Conservation (phyloP, 2,329 filamentous ascomycete species). For the Colletotrichum sp. region DNA sequence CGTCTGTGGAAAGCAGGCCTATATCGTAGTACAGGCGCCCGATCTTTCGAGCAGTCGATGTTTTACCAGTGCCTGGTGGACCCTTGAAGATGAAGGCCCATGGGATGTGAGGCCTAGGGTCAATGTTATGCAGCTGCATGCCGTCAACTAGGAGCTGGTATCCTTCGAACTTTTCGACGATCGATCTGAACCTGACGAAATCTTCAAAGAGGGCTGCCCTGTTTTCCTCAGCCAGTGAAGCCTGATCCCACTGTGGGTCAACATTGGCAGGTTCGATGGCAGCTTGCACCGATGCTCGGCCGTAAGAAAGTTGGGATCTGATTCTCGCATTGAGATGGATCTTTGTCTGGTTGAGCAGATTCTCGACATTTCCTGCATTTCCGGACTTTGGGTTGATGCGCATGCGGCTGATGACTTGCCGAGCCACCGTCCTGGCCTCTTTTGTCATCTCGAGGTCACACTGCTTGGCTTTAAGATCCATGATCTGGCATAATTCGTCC, state of each 20-base stretch:
- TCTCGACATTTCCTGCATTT: constrained; percentile 68
- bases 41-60: constrained; percentile 60
- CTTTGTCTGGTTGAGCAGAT: constrained; percentile 43
- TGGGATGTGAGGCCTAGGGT: constrained; percentile 57
- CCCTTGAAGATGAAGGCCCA: constrained; percentile 64
- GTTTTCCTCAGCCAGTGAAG: not conserved
- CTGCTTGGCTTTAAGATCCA: constrained; percentile 57
- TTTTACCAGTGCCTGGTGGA: constrained; percentile 65
- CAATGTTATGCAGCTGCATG: constrained; percentile 54
- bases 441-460: constrained; percentile 50
- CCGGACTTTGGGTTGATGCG: constrained; percentile 64
- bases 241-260: constrained; percentile 53
- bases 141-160: constrained; percentile 58
- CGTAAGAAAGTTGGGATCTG: not conserved
- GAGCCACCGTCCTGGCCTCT: constrained; percentile 48
- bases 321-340: not conserved
- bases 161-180: constrained; percentile 57
- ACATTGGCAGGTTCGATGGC: constrained; percentile 26
- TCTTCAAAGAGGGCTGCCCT: constrained; percentile 56
- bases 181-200: constrained; percentile 59
- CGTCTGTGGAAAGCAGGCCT: constrained; percentile 55
- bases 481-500: constrained; percentile 52
- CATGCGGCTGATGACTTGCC: constrained; percentile 53
- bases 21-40: constrained; percentile 64
- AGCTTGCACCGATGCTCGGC: constrained; percentile 17